These are phyloP conservation scores for Suillus paluster DNA, from an alignment of 768 basidiomycete genomes.

Conservation along the genomic window DNA sequence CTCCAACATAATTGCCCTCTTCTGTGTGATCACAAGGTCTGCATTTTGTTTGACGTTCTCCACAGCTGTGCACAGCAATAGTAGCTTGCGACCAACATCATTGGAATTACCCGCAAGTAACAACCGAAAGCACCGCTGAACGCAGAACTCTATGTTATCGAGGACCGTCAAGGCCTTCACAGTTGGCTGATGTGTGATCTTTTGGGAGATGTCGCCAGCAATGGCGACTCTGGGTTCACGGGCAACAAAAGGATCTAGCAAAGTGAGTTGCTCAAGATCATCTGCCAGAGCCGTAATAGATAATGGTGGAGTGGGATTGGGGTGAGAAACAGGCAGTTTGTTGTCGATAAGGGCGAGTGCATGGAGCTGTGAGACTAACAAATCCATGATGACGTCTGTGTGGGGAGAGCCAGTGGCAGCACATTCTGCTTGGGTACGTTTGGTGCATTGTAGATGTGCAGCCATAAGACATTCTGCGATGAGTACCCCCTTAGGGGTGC, in stretches of 20 bases:
- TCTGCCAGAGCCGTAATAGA: constrained; percentile 3
- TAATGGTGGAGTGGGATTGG: too few relatives aligned
- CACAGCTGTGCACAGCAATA: background rate
- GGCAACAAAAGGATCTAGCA: background rate
- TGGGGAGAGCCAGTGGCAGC: too few relatives aligned
- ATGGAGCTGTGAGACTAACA: too few relatives aligned
- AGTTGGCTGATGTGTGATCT: background rate
- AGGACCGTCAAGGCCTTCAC: constrained; percentile 3
- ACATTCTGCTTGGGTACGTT: background rate
- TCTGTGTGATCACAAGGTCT: background rate
- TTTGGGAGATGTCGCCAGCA: background rate
- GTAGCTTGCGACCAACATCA: background rate
- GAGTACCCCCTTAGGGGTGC: background rate
- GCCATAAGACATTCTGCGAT: constrained; percentile 13
- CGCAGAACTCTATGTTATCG: background rate
- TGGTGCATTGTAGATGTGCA: background rate
- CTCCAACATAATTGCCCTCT: too few relatives aligned
- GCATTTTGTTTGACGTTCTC: background rate
- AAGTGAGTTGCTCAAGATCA: background rate
- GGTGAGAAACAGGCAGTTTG: too few relatives aligned
- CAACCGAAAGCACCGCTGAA: background rate
- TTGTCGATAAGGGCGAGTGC: too few relatives aligned
- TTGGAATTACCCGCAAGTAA: background rate
- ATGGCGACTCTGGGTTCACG: background rate
- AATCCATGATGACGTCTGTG: too few relatives aligned